Evolutionary conservation across 208 protist species (phyloP).

Genomic region (Acanthamoeba triangularis): DNA sequence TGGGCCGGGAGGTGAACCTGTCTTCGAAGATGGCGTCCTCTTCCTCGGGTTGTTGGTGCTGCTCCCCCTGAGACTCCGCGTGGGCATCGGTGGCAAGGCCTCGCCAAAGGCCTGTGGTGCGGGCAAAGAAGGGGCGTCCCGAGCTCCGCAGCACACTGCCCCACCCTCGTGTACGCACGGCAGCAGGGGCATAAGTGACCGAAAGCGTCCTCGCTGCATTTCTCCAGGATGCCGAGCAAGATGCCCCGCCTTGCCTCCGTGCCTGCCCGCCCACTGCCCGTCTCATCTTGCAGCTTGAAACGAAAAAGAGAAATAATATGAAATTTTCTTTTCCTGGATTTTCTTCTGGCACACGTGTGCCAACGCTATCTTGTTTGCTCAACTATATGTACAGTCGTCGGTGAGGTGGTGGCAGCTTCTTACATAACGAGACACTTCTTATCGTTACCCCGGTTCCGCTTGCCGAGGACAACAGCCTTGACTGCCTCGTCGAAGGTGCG

Average conservation of each 20-base stretch:
- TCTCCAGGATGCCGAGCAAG: not conserved
- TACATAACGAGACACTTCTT: constrained; percentile 74
- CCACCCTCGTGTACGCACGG: too few species aligned
- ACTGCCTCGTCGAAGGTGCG: constrained; percentile 83
- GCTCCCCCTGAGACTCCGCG: not conserved
- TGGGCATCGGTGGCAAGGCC: not conserved
- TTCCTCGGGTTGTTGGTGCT: not conserved
- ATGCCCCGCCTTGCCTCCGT: too few species aligned
- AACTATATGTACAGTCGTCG: not conserved
- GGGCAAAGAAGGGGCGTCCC: not conserved
- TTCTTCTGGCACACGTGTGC: too few species aligned
- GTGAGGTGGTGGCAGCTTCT: not conserved
- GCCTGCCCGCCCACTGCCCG: not conserved
- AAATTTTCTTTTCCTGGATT: too few species aligned
- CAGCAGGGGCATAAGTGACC: too few species aligned
- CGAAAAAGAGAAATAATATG: too few species aligned
- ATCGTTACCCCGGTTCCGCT: not conserved
- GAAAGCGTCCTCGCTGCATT: not conserved
- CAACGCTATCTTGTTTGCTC: too few species aligned
- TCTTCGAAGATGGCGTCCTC: not conserved
- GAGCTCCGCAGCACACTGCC: not conserved
- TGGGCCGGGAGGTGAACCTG: too few species aligned
- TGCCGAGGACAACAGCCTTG: constrained; percentile 64
- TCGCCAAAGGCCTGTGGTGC: not conserved
- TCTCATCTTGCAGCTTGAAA: not conserved